Conservation (phyloP, 2,329 filamentous ascomycete genomes). For the Aspergillus versicolor region DNA sequence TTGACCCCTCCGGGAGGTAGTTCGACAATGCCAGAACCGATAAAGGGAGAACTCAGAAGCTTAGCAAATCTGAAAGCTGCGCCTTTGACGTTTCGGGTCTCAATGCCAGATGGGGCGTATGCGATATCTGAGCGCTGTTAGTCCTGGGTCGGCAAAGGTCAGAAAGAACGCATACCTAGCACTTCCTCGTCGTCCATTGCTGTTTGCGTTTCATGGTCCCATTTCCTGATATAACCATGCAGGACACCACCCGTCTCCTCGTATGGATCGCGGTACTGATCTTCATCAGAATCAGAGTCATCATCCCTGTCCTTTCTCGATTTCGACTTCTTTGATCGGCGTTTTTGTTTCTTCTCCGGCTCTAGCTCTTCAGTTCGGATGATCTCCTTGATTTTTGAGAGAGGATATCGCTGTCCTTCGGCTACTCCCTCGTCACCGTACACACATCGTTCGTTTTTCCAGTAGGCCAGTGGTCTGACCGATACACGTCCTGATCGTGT, state of each 20-base stretch:
- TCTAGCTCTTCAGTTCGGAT: constrained; percentile 68
- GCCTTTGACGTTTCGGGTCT: constrained; percentile 58
- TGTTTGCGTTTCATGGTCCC: constrained; percentile 41
- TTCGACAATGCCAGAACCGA: constrained; percentile 87
- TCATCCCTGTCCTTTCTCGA: constrained; percentile 38
- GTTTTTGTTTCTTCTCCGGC: constrained; percentile 26
- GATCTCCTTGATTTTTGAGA: constrained; percentile 73
- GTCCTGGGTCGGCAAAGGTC: not conserved
- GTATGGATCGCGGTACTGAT: constrained; percentile 42
- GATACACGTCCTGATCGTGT: constrained; percentile 77
- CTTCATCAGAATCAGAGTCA: constrained; percentile 40
- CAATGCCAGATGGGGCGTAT: constrained; percentile 57
- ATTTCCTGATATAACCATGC: constrained; percentile 44
- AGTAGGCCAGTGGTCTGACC: constrained; percentile 76
- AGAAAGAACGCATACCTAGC: constrained; percentile 30
- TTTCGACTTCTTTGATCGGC: constrained; percentile 28
- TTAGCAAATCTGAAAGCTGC: constrained; percentile 86
- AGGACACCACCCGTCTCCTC: constrained; percentile 45
- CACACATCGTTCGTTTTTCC: constrained; percentile 79
- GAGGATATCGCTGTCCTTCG: constrained; percentile 57
- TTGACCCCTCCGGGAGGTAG: constrained; percentile 81
- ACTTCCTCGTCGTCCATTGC: constrained; percentile 41
- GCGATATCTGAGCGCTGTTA: constrained; percentile 52
- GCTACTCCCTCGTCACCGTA: constrained; percentile 63
- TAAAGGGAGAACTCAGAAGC: constrained; percentile 78